phyloP scores from a whole-genome alignment of 2,329 filamentous ascomycete species.

The Ophiostoma ulmi region DNA sequence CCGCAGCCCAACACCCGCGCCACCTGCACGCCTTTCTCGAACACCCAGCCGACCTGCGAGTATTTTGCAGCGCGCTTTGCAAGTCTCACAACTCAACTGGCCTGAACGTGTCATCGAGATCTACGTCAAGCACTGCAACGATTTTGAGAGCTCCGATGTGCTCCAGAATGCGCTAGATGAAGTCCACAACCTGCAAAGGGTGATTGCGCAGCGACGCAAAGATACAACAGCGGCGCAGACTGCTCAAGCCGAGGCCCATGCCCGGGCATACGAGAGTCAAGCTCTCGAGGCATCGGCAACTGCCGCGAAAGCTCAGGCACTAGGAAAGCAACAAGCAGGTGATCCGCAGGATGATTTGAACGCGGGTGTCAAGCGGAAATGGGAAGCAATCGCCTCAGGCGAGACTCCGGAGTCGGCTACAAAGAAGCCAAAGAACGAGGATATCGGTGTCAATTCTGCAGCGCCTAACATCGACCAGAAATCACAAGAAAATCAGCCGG shows the following conservation, averaged over 20 bases:
- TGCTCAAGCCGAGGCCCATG: conserved; percentile 33
- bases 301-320: not conserved
- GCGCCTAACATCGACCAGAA: conserved; percentile 28
- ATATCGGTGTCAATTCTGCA: conserved; percentile 26
- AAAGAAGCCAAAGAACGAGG: conserved; percentile 62
- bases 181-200: conserved; percentile 63
- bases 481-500: conserved; percentile 34
- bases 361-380: conserved; percentile 64
- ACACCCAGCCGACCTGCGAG: conserved; percentile 69
- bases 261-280: conserved; percentile 18
- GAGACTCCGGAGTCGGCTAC: conserved; percentile 31
- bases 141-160: conserved; percentile 75
- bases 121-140: conserved; percentile 76
- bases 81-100: conserved; percentile 62
- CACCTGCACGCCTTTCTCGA: conserved; percentile 45
- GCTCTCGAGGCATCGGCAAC: not conserved
- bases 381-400: conserved; percentile 45
- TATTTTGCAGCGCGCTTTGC: conserved; percentile 67
- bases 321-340: not conserved
- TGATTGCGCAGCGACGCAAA: conserved; percentile 58
- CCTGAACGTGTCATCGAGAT: conserved; percentile 71
- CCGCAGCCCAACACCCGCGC: conserved; percentile 48
- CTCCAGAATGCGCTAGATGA: conserved; percentile 69
- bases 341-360: conserved; percentile 35
- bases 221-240: conserved; percentile 39